These are phyloP conservation scores for Metarhizium guizhouense DNA, from an alignment of 2,329 filamentous ascomycete species.

Conservation along the genomic window DNA sequence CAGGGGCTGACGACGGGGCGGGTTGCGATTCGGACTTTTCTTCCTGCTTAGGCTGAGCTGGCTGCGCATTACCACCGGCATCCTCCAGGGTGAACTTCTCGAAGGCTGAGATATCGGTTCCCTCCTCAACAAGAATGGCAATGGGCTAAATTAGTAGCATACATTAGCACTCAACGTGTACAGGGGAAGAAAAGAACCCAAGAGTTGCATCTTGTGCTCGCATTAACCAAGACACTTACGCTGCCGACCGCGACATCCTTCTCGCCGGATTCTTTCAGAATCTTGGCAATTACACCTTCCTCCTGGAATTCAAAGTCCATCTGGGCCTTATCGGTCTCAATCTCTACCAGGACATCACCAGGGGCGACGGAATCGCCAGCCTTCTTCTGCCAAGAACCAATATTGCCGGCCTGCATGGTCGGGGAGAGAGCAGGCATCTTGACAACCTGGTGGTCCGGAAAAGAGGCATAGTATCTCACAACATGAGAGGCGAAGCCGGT, in stretches of 20 bases:
- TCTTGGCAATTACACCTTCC: slow-evolving; percentile 89
- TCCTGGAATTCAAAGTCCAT: slow-evolving; percentile 99
- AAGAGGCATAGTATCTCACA: slow-evolving; percentile 66
- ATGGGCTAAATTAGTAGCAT: slow-evolving; percentile 59
- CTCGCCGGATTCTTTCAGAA: slow-evolving; percentile 83
- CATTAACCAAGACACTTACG: slow-evolving; percentile 49
- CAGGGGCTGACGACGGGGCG: slow-evolving; percentile 37
- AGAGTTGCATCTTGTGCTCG: neutral
- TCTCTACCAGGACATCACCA: slow-evolving; percentile 93
- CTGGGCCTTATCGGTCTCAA: slow-evolving; percentile 99
- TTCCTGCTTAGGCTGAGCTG: slow-evolving; percentile 58
- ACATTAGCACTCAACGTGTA: slow-evolving; percentile 7
- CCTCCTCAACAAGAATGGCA: slow-evolving; percentile 88
- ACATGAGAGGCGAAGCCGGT: slow-evolving; percentile 44
- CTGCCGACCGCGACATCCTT: slow-evolving; percentile 93
- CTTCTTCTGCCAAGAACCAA: slow-evolving; percentile 98
- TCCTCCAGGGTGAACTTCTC: slow-evolving; percentile 82
- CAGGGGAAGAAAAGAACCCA: slow-evolving; percentile 1
- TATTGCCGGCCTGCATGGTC: slow-evolving; percentile 95
- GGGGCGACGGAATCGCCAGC: slow-evolving; percentile 77
- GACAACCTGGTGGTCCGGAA: slow-evolving; percentile 88
- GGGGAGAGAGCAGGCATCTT: slow-evolving; percentile 97
- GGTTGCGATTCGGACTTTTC: slow-evolving; percentile 53
- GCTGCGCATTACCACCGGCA: slow-evolving; percentile 69
- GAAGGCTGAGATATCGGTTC: slow-evolving; percentile 77